Conservation (phyloP, 1,284 basidiomycete genomes). For the Austropuccinia psidii region DNA sequence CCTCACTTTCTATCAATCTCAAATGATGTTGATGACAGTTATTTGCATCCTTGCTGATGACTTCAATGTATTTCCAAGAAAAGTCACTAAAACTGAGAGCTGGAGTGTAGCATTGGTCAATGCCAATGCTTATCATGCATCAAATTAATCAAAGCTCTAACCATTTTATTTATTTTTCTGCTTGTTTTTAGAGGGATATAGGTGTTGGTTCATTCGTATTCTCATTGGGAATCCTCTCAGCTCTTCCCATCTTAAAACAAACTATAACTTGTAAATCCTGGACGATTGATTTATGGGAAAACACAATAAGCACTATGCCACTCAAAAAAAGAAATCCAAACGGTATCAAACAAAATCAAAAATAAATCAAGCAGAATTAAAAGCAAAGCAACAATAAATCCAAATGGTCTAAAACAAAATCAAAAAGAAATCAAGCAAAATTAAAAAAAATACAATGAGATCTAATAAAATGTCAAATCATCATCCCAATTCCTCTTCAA, state of each 20-base stretch:
- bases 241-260: slow-evolving; percentile 56
- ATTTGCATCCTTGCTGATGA: slow-evolving; percentile 92
- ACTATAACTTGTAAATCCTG: slow-evolving; percentile 16
- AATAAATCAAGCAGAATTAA: too few species aligned
- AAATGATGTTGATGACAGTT: slow-evolving; percentile 90
- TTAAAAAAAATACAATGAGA: too few species aligned
- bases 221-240: slow-evolving; percentile 81
- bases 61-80: slow-evolving; percentile 81
- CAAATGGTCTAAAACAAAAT: too few species aligned
- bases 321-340: too few species aligned
- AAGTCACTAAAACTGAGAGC: slow-evolving; percentile 84
- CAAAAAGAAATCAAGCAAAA: too few species aligned
- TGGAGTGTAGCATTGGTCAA: slow-evolving; percentile 83
- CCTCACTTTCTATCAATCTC: slow-evolving; percentile 78
- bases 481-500: too few species aligned
- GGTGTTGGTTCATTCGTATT: slow-evolving; percentile 96
- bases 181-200: slow-evolving; percentile 77
- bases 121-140: too few species aligned
- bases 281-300: slow-evolving; percentile 37
- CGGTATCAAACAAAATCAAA: too few species aligned
- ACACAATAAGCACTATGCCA: slow-evolving; percentile 60
- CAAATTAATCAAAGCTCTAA: background rate
- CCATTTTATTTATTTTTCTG: background rate
- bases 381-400: too few species aligned
- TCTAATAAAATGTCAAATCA: too few species aligned